Evolutionary conservation across 768 basidiomycete genomes (phyloP).

Genomic region (Clavaria fumosa): DNA sequence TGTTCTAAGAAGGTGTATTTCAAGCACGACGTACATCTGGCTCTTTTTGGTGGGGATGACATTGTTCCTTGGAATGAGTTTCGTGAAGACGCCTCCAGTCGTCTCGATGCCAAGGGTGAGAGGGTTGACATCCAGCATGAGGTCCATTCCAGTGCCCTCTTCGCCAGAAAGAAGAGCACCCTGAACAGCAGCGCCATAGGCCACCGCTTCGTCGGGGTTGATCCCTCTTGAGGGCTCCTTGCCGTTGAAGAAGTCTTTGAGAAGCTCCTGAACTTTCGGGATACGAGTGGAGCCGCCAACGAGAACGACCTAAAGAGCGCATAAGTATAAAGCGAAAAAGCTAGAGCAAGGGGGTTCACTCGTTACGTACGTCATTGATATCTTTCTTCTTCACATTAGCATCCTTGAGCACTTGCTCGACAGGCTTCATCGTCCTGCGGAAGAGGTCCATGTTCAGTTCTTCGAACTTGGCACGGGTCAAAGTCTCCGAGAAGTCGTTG

Average conservation of each 20-base stretch:
- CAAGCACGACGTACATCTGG: conserved; percentile 19
- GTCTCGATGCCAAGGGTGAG: conserved; percentile 49
- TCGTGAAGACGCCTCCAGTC: conserved; percentile 46
- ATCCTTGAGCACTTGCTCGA: conserved; percentile 73
- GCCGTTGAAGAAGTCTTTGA: conserved; percentile 50
- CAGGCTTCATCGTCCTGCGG: conserved; percentile 73
- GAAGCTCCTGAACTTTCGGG: conserved; percentile 50
- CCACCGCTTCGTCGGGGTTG: conserved; percentile 64
- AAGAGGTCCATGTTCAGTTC: conserved; percentile 75
- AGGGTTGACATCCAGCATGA: conserved; percentile 44
- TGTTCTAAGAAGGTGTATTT: background rate
- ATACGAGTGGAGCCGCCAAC: conserved; percentile 60
- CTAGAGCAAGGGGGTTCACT: background rate
- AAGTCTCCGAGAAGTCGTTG: conserved; percentile 65
- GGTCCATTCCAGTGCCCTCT: conserved; percentile 33
- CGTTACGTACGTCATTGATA: conserved; percentile 40
- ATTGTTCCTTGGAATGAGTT: conserved; percentile 33
- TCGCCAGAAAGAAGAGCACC: conserved; percentile 49
- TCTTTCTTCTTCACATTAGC: conserved; percentile 66
- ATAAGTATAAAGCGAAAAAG: background rate
- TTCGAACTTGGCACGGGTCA: conserved; percentile 77
- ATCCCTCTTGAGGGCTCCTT: conserved; percentile 52
- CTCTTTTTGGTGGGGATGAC: conserved; percentile 37
- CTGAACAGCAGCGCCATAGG: conserved; percentile 59
- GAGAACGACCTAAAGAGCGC: conserved; percentile 23